Base-by-base conservation (phyloP, 1,284 basidiomycete genomes). In the Salmacisia buchloeana region DNA sequence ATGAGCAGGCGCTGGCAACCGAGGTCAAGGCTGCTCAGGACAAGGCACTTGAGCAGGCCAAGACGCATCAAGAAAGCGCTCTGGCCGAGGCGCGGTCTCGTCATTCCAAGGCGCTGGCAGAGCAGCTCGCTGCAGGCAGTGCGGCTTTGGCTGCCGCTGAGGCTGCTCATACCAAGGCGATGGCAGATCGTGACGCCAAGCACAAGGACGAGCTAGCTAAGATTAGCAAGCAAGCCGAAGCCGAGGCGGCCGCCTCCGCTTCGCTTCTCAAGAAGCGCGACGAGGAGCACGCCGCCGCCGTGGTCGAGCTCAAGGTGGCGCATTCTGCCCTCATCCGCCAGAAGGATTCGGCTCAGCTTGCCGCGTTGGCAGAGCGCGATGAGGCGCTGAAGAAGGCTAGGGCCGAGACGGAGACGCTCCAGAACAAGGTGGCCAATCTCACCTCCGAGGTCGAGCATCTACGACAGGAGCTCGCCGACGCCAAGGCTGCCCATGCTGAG, bases 71-170 rank as follows among this genome's bases (percentile, higher is more conserved):
- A 27, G 46, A 52, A 18, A 52, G 46, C 46, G 46, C 46, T 2
- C 45, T 73, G 38, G 66, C 64, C 21, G 73, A 76, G 58, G 71
- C 71, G 10, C 67, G 74, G 29, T 67, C 70, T 46, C 71, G 74
- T 31, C 74, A 76, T 60, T 69, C 74, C 13, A 61, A 60, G 9
- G 69, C 69, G 2, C 58, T 76, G 27, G 71, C 71, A 33, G 71
- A 72, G 35, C 66, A 73, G 29, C 68, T 75, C 2, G 68, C 70
- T 21, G 33, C n/a, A 2, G 62, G 57, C 7, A 68, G 69, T n/a
- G 62, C 68, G 33, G 66, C 68, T 4, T 61, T 69, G 6, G 64
- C 63, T 4, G 72, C 63, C 4, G 72, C 68, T 4, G 68, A 69
- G 56, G 66, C 68, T 10, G 43, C 65, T 58, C 68, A 71, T 36